Base-by-base conservation (phyloP, 2,329 filamentous ascomycete species). In the Aspergillus melleus region DNA sequence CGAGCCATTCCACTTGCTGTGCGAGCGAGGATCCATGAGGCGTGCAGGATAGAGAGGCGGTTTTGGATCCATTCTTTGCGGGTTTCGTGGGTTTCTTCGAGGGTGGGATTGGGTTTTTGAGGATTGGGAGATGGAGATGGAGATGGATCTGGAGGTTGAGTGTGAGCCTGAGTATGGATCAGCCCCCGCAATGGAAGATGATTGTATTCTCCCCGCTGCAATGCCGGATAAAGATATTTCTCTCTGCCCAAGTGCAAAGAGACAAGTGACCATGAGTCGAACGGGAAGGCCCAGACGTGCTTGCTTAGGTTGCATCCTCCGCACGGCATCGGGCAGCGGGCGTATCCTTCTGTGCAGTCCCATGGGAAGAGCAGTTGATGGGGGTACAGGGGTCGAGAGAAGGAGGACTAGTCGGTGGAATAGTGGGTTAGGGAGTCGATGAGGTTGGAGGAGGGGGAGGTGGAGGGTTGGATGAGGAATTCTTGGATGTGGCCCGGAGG, bases 311-410 rank as follows among this genome's bases (percentile, higher is more conserved):
- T 79, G 64, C 79, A 81, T 22, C 64, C 52, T 9, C 74, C 73
- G 60, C 78, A 81, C 6, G 61, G 67, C 9, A 68, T 68, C 0
- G 75, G 75, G 50, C 77, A 75, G n/a, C 72, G 62, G 6, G 66
- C 65, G 56, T 76, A 79, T 0, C 79, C 79, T 59, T 80, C 77
- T 6, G 79, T 81, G 64, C 79, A 81, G 59, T 81, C 79, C 79
- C 78, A 81, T 0, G 78, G 79, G 52, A 80, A 81, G 14, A 80
- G 52, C 20, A 0, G 2, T 14, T 52, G 49, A 4, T 26, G 20
- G 3, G 32, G 51, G 32, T 14, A 39, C 2, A 30, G 52, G 14
- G 24, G 30, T 9, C 24, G 26, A n/a, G 49, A 26, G 51, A 81
- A 79, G 10, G 69, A 72, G 8, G 74, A 78, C 77, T 78, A 81